Conservation (phyloP, 2,329 filamentous ascomycete species). For the Diaporthe ilicicola region DNA sequence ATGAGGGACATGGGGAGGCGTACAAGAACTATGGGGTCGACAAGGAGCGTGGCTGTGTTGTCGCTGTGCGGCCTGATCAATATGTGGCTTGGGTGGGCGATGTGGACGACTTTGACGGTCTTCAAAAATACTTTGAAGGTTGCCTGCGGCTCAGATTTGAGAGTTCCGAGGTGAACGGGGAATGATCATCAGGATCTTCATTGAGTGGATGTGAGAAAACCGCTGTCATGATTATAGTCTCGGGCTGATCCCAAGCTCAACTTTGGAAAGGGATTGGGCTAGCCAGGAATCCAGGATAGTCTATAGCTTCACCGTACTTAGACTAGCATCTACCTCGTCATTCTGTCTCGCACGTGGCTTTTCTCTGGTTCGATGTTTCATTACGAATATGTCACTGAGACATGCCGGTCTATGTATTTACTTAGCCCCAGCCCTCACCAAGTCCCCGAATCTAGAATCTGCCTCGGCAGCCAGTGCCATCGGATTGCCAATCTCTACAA, state of each 20-base stretch:
- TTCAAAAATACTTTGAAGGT: slow-evolving; percentile 46
- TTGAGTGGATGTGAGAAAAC: not conserved
- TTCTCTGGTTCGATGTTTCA: too few species aligned
- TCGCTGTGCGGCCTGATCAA: slow-evolving; percentile 72
- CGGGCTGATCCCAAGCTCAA: too few species aligned
- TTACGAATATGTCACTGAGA: too few species aligned
- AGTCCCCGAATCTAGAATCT: slow-evolving; percentile 15
- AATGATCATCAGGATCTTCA: not conserved
- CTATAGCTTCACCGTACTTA: too few species aligned
- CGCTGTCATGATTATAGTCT: not conserved
- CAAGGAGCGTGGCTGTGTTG: slow-evolving; percentile 60
- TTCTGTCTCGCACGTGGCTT: too few species aligned
- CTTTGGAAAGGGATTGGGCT: too few species aligned
- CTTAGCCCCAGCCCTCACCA: slow-evolving; percentile 14
- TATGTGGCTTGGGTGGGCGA: slow-evolving; percentile 61
- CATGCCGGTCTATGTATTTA: not conserved
- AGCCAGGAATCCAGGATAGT: too few species aligned
- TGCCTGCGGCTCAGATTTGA: slow-evolving; percentile 27
- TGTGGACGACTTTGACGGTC: slow-evolving; percentile 46
- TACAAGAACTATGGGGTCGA: slow-evolving; percentile 69
- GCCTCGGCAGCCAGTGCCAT: not conserved
- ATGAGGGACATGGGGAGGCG: slow-evolving; percentile 58
- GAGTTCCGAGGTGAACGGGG: not conserved
- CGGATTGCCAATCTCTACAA: slow-evolving; percentile 32
- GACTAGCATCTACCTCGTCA: too few species aligned